Evolutionary conservation across 2,329 filamentous ascomycete genomes (phyloP).

Genomic region (Cordyceps javanica): DNA sequence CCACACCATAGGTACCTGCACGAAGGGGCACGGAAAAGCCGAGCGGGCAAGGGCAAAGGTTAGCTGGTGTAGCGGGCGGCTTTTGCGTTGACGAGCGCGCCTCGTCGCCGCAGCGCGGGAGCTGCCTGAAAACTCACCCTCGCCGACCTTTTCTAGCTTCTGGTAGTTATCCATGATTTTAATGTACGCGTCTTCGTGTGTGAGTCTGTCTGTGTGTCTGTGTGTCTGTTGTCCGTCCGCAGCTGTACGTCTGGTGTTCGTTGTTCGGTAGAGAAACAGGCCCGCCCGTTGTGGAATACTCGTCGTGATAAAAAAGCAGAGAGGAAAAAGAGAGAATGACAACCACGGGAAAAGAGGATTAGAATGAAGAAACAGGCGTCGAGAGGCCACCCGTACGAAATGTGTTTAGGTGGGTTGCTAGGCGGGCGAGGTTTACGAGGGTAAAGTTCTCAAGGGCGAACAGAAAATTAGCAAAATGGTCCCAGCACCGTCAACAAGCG

Average conservation of each 20-base stretch:
- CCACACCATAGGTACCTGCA: slow-evolving; percentile 85
- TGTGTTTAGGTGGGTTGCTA: slow-evolving; percentile 3
- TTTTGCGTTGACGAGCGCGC: no score
- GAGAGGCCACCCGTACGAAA: slow-evolving; percentile 1
- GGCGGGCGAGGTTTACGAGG: slow-evolving; percentile 6
- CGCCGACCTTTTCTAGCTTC: slow-evolving; percentile 93
- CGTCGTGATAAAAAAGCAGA: background rate
- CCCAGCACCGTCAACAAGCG: background rate
- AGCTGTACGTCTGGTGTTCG: background rate
- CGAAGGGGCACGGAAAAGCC: no score
- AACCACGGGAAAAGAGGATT: background rate
- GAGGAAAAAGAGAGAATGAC: background rate
- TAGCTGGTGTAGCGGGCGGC: background rate
- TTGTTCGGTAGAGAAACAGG: slow-evolving; percentile 9
- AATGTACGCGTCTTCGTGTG: slow-evolving; percentile 3
- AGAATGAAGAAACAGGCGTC: background rate
- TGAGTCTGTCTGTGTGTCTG: slow-evolving; percentile 6
- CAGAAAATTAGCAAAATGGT: background rate
- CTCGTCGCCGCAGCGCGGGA: no score
- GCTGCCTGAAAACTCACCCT: slow-evolving; percentile 63
- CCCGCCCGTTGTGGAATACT: slow-evolving; percentile 2
- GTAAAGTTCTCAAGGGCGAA: slow-evolving; percentile 1
- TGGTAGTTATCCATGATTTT: slow-evolving; percentile 84
- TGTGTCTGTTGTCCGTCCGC: background rate
- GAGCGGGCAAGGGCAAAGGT: background rate